phyloP scores from a whole-genome alignment of 169 alveolate species.

The Cryptosporidium ryanae region DNA sequence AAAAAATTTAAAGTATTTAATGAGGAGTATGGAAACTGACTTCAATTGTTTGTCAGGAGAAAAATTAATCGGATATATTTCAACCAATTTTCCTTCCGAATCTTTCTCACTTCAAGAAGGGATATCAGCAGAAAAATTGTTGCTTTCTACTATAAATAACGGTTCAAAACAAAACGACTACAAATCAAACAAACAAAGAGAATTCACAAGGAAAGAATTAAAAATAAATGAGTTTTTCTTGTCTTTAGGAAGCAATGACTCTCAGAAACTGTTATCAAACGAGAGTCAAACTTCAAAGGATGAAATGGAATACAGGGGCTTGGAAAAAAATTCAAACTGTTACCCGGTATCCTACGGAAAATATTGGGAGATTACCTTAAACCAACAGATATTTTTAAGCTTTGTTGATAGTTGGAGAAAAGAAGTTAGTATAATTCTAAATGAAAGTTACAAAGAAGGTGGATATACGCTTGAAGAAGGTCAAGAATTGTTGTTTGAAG shows the following conservation, averaged over 20 bases:
- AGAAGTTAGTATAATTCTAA: constrained; percentile 27
- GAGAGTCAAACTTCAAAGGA: neutral
- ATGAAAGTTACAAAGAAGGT: constrained; percentile 24
- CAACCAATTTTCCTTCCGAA: constrained; percentile 6
- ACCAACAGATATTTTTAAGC: constrained; percentile 27
- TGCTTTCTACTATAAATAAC: neutral
- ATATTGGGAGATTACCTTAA: constrained; percentile 28
- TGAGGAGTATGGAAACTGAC: constrained; percentile 68
- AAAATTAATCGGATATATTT: constrained; percentile 44
- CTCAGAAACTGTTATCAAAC: neutral
- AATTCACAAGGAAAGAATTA: neutral
- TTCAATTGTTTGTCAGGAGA: constrained; percentile 59
- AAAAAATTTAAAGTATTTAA: constrained; percentile 32
- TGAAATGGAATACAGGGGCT: neutral
- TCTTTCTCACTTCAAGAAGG: neutral
- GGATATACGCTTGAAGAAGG: constrained; percentile 47
- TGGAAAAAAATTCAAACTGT: neutral
- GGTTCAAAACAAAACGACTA: neutral
- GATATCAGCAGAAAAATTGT: constrained; percentile 7
- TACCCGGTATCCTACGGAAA: constrained; percentile 42
- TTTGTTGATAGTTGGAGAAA: constrained; percentile 46
- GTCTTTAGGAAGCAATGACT: neutral
- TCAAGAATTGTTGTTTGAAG: constrained; percentile 32
- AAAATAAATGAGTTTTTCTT: neutral
- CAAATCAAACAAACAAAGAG: neutral